phyloP scores from a whole-genome alignment of 495 filamentous ascomycete species.

The Trichocladium uniseriatum region DNA sequence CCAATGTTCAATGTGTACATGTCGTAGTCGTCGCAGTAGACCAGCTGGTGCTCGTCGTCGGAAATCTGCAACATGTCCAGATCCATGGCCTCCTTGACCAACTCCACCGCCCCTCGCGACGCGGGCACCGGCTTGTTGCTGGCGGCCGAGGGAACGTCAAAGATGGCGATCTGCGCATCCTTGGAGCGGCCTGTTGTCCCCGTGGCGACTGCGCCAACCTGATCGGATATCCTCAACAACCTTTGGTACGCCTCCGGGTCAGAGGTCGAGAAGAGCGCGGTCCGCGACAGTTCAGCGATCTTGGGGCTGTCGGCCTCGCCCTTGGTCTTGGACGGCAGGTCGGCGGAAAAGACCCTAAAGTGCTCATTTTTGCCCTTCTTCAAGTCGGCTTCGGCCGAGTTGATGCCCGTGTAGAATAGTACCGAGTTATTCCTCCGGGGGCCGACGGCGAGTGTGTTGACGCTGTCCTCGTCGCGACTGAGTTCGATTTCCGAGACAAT shows the following conservation, averaged over 20 bases:
- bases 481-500: slow-evolving; percentile 68
- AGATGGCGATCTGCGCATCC: slow-evolving; percentile 66
- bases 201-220: slow-evolving; percentile 66
- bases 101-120: slow-evolving; percentile 56
- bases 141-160: slow-evolving; percentile 51
- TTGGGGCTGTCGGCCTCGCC: slow-evolving; percentile 34
- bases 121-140: slow-evolving; percentile 42
- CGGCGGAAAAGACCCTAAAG: slow-evolving; percentile 67
- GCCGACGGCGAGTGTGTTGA: slow-evolving; percentile 68
- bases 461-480: slow-evolving; percentile 82
- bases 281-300: slow-evolving; percentile 47
- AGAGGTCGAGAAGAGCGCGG: slow-evolving; percentile 52
- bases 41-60: slow-evolving; percentile 54
- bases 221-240: slow-evolving; percentile 58
- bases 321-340: slow-evolving; percentile 37
- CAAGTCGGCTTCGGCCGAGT: slow-evolving; percentile 63
- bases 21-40: slow-evolving; percentile 73
- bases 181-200: slow-evolving; percentile 48
- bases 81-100: slow-evolving; percentile 68
- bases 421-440: slow-evolving; percentile 46
- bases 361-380: slow-evolving; percentile 77
- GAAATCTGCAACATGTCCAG: slow-evolving; percentile 60
- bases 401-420: slow-evolving; percentile 72
- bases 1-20: slow-evolving; percentile 50
- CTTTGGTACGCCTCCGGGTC: slow-evolving; percentile 69